Evolutionary conservation across 2,329 filamentous ascomycete species (phyloP).

Genomic region (Aureobasidium pullulans): DNA sequence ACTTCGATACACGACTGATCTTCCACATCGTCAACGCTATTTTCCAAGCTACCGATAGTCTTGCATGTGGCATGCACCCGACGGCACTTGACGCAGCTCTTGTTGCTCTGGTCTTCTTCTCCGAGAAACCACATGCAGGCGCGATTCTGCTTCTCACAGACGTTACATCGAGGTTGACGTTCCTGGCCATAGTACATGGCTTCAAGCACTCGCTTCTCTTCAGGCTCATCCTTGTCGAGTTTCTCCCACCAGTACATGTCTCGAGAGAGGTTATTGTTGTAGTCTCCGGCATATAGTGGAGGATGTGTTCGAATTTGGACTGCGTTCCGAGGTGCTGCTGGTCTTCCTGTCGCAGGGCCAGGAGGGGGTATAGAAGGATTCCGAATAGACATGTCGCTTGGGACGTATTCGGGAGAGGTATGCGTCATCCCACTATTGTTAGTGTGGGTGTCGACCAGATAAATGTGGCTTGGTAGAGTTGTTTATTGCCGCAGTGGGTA

Average conservation of each 20-base stretch:
- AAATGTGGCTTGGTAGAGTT: no score
- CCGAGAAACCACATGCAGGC: conserved; percentile 6
- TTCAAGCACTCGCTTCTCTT: background rate
- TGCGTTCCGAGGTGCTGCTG: background rate
- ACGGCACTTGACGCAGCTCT: conserved; percentile 1
- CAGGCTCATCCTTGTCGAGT: background rate
- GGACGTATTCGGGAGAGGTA: background rate
- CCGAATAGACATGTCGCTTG: background rate
- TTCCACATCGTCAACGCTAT: background rate
- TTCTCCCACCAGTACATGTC: conserved; percentile 8
- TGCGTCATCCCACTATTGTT: background rate
- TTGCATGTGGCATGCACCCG: conserved; percentile 2
- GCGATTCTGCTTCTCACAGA: background rate
- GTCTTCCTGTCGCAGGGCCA: background rate
- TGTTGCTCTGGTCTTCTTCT: background rate
- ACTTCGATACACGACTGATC: background rate
- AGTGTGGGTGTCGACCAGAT: no score
- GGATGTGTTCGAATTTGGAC: background rate
- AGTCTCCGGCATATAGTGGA: background rate
- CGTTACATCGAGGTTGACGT: background rate
- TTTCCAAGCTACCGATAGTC: background rate
- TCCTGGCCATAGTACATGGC: conserved; percentile 3
- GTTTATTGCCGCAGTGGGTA: no score
- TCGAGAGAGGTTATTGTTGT: background rate
- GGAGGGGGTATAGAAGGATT: background rate